These are phyloP conservation scores for Boletus pseudo-olivaceus DNA, from an alignment of 768 basidiomycete genomes.

Conservation along the genomic window DNA sequence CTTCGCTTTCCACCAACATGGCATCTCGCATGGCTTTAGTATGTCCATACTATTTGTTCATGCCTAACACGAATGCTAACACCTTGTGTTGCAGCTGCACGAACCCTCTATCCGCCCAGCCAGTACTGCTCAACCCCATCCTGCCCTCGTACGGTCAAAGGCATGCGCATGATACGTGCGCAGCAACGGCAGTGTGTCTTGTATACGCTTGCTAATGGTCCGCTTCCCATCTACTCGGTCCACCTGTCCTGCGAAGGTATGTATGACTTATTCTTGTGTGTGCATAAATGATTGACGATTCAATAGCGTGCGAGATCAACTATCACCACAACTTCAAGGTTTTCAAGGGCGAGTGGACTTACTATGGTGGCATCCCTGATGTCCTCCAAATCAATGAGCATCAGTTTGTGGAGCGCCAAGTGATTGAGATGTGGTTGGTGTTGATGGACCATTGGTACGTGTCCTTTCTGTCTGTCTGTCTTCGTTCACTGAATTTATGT, in stretches of 20 bases:
- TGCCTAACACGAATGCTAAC: too few species aligned
- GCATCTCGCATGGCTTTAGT: neutral
- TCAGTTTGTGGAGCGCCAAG: neutral
- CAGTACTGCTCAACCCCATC: neutral
- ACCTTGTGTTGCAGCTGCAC: too few species aligned
- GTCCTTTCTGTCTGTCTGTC: neutral
- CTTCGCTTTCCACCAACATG: neutral
- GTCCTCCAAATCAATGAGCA: neutral
- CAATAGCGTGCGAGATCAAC: neutral
- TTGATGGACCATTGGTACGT: slow-evolving; percentile 1
- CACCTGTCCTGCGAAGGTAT: slow-evolving; percentile 2
- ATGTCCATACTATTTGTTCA: too few species aligned
- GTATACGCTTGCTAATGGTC: neutral
- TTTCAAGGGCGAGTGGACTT: neutral
- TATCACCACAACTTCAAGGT: slow-evolving; percentile 7
- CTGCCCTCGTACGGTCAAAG: neutral
- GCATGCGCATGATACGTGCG: slow-evolving; percentile 2
- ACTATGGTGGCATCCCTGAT: neutral
- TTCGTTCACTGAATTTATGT: neutral
- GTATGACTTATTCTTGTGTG: neutral
- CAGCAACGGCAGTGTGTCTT: neutral
- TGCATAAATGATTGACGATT: too few species aligned
- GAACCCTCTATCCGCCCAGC: neutral
- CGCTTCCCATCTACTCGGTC: neutral
- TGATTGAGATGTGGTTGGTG: neutral